Conservation (phyloP, 129 eudicot species). For the sunflower (Helianthus annuus) region DNA sequence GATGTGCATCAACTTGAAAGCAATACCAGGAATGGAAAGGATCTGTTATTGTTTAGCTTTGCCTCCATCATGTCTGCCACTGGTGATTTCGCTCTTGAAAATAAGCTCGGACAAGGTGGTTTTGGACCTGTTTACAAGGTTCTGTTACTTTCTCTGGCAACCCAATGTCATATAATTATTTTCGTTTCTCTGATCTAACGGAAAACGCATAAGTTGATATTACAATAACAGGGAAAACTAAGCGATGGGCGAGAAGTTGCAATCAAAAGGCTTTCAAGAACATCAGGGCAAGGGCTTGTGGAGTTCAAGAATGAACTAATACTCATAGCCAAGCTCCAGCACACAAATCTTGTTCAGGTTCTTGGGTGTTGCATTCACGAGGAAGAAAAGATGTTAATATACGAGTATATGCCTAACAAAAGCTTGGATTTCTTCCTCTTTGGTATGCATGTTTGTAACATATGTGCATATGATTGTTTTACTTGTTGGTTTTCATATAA, state of each 20-base stretch:
- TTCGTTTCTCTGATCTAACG: not conserved
- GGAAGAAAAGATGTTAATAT: conserved; percentile 49
- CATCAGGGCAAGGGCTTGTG: conserved; percentile 46
- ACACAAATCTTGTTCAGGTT: conserved; percentile 48
- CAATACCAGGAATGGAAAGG: conserved; percentile 30
- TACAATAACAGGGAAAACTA: conserved; percentile 24
- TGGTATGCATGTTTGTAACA: conserved; percentile 27
- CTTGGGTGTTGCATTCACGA: conserved; percentile 47
- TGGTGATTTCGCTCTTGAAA: conserved; percentile 34
- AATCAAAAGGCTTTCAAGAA: conserved; percentile 46
- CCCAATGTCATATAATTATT: not conserved
- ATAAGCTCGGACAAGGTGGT: conserved; percentile 54
- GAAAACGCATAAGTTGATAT: not conserved
- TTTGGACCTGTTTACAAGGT: conserved; percentile 62
- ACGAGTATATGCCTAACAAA: conserved; percentile 48
- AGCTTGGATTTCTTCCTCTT: conserved; percentile 47
- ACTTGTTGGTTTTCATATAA: not conserved
- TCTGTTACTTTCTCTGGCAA: not conserved
- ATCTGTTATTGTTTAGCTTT: conserved; percentile 33
- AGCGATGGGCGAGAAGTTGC: conserved; percentile 36
- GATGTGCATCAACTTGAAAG: conserved; percentile 23
- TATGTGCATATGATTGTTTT: not conserved
- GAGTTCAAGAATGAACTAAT: conserved; percentile 52
- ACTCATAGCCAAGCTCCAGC: conserved; percentile 49
- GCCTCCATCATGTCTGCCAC: conserved; percentile 37